Evolutionary conservation across 306 rosid genomes (phyloP), one percentile per base, ranked within the genome.

Genomic region (Bauhinia variegata): DNA sequence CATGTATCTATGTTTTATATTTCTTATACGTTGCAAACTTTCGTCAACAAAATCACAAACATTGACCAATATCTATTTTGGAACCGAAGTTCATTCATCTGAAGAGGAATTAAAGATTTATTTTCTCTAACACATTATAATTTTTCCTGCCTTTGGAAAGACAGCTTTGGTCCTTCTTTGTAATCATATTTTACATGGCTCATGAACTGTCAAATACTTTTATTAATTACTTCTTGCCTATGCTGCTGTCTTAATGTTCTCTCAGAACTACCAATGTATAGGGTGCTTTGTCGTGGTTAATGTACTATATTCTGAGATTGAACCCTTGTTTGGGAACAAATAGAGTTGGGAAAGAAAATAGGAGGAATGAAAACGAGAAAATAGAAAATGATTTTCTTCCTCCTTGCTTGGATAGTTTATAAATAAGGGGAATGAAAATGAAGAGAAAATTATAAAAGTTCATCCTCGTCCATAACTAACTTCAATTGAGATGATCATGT

Each of bases 1-100:
- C 84, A 76, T 53, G 81, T 64, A 46, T 66, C 60, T 65, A 9
- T 47, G 42, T 74, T 54, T 28, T 55, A 14, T 9, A 36, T 47
- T 53, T 39, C 63, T 43, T 34, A 38, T 65, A 66, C 70, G 64
- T 48, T 75, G 39, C 60, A 61, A 60, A 46, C 33, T 55, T 14
- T 59, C 8, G 49, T n/a, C n/a, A n/a, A n/a, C 57, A 55, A 36
- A 67, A 43, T 53, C 8, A 53, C 23, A 46, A 44, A 15, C 23
- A 14, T 19, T 8, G 42, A 33, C 54, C 36, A 57, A 63, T 54
- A 34, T 17, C 54, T 64, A 14, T 53, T 60, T 63, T 31, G 5
- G 36, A 52, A 14, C 62, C 4, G 16, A 53, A 34, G 30, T 64
- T 53, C n/a, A 48, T 51, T 68, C 33, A 15, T 36, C 41, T 11